A percentile compares a stretch with the other conserved stretches of the same genome.
Evolutionary conservation across 2,329 filamentous ascomycete genomes (phyloP).

Genomic region (Pleoardoris graminearum): DNA sequence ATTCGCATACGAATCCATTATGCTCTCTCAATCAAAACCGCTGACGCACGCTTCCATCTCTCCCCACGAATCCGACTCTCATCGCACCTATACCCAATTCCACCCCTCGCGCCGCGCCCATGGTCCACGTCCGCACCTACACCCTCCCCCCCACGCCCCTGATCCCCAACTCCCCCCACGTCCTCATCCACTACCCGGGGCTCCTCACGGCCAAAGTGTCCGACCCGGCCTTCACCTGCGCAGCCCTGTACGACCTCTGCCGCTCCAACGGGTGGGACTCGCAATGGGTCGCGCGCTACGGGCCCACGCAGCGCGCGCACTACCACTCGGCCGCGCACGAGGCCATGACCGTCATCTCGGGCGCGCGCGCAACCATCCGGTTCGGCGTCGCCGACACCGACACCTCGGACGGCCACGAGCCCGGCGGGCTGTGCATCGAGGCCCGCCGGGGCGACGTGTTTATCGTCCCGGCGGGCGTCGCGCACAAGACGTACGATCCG

Average conservation of each 20-base stretch:
- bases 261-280: slow-evolving; percentile 56
- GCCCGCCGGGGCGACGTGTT: slow-evolving; percentile 61
- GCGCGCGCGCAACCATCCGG: slow-evolving; percentile 55
- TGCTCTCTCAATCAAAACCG: too few relatives aligned
- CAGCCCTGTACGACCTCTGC: slow-evolving; percentile 51
- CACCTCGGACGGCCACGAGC: slow-evolving; percentile 47
- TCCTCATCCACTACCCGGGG: slow-evolving; percentile 58
- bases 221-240: slow-evolving; percentile 27
- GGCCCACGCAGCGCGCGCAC: slow-evolving; percentile 58
- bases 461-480: slow-evolving; percentile 59
- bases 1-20: too few relatives aligned
- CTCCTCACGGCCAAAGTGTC: slow-evolving; percentile 38
- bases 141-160: slow-evolving; percentile 27
- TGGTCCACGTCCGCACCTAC: slow-evolving; percentile 27
- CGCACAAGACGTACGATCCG: slow-evolving; percentile 59
- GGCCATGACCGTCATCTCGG: slow-evolving; percentile 60
- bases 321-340: slow-evolving; percentile 63
- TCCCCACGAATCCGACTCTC: too few relatives aligned
- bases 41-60: too few relatives aligned
- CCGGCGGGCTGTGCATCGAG: slow-evolving; percentile 54
- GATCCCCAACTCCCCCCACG: slow-evolving; percentile 50
- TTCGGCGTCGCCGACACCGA: slow-evolving; percentile 54
- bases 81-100: neutral
- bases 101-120: slow-evolving; percentile 1
- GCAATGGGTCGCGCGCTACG: slow-evolving; percentile 63